Evolutionary conservation across 2,329 filamentous ascomycete species (phyloP).

Genomic region (Colletotrichum sp.): DNA sequence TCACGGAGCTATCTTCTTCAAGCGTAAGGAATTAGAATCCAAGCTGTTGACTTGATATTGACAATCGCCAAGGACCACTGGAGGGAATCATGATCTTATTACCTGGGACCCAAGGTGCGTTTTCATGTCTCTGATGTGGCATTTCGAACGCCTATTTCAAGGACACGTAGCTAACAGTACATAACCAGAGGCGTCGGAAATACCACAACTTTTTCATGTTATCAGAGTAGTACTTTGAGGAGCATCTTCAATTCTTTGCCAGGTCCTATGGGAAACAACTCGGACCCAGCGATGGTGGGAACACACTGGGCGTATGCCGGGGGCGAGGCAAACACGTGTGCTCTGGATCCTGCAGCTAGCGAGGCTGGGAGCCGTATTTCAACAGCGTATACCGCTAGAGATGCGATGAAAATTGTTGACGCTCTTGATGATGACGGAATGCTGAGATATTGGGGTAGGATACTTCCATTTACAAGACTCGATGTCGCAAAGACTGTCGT

Average conservation of each 20-base stretch:
- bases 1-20: background rate
- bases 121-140: too few relatives aligned
- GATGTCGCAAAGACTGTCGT: background rate
- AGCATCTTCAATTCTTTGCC: background rate
- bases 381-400: background rate
- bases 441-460: background rate
- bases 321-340: background rate
- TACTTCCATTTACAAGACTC: background rate
- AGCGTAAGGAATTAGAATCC: background rate
- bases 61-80: background rate
- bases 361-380: background rate
- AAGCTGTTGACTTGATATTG: background rate
- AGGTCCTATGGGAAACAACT: background rate
- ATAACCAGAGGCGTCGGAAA: background rate
- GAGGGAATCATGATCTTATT: background rate
- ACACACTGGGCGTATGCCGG: background rate
- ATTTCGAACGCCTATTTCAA: background rate
- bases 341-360: background rate
- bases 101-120: background rate
- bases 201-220: background rate
- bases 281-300: background rate
- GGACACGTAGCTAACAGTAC: background rate
- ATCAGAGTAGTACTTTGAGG: background rate
- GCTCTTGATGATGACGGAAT: background rate
- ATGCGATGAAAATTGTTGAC: background rate